Evolutionary conservation across 306 rosid genomes (phyloP), one percentile per base, ranked within the genome.

Genomic region (Luffa aegyptiaca): DNA sequence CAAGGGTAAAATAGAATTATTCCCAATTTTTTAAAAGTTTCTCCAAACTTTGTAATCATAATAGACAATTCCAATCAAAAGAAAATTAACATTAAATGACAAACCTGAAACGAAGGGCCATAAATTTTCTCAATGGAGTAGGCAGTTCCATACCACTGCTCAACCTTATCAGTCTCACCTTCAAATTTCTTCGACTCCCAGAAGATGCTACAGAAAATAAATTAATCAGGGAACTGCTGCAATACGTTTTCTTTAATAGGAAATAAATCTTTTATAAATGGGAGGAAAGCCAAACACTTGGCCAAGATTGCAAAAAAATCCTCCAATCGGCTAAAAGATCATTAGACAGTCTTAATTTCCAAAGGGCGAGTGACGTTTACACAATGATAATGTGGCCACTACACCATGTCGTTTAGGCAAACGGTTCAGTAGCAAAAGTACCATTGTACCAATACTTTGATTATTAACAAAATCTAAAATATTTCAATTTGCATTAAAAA

Each of bases 111-210:
- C 18, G 14, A 51, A 65, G 97, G 83, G 71, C 80, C 42, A 31
- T 91, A 84, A 69, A 90, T 83, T 73, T 80, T 93, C 88, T 93
- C 96, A 35, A 88, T 17, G 56, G 93, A 86, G 87, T 91, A 95
- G 44, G 91, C 82, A 82, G 97, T 95, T 83, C 93, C 93, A 89
- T 95, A 95, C 99, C 99, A 95, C 70, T 92, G 97, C 87, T 95
- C 99, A 79, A 85, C 90, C 86, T 79, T 83, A 80, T 93, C 88
- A 35, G 96, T 88, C 42, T 78, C 79, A 76, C 90, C 97, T 88
- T 91, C 97, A 85, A 93, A 92, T 39, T 77, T 83, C 80, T 90
- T 86, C 5, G 99, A 95, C 79, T 84, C 99, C 97, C 97, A 95
- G 83, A 95, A 95, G 82, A 95, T 89, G 90, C 99, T 95, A 87